Evolutionary conservation across 1,284 basidiomycete species (phyloP).

Genomic region (Chalciporus piperatoides): DNA sequence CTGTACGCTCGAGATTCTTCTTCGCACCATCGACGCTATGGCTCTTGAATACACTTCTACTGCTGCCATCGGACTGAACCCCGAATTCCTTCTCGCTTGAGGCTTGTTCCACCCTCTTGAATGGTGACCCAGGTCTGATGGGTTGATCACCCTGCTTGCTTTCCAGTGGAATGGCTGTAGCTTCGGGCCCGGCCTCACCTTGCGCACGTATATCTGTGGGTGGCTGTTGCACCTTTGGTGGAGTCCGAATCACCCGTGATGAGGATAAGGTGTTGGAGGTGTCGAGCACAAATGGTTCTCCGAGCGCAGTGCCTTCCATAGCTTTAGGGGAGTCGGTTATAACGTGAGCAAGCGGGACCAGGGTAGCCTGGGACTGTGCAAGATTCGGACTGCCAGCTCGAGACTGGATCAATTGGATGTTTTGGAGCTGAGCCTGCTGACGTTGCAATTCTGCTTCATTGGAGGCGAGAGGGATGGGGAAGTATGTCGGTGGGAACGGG

Average conservation of each 20-base stretch:
- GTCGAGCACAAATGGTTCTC: conserved; percentile 7
- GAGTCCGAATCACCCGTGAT: conserved; percentile 6
- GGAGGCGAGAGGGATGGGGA: conserved; percentile 53
- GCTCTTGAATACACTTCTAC: conserved; percentile 21
- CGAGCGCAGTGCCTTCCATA: conserved; percentile 1
- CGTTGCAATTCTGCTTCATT: conserved; percentile 26
- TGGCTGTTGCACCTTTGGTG: conserved; percentile 4
- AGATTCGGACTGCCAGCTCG: conserved; percentile 25
- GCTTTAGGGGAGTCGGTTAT: conserved; percentile 22
- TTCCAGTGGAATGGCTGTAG: background rate
- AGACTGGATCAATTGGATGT: conserved; percentile 17
- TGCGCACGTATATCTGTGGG: conserved; percentile 1
- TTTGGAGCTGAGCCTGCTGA: conserved; percentile 31
- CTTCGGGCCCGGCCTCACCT: background rate
- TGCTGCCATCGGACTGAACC: conserved; percentile 20
- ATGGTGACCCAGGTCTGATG: conserved; percentile 23
- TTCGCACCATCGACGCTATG: conserved; percentile 30
- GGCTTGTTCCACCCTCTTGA: conserved; percentile 17
- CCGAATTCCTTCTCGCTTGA: conserved; percentile 28
- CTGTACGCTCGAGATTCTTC: conserved; percentile 40
- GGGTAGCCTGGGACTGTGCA: conserved; percentile 8
- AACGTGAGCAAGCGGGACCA: conserved; percentile 28
- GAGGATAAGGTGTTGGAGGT: conserved; percentile 2
- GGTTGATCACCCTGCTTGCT: conserved; percentile 4
- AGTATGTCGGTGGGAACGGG: conserved; percentile 66